Percentiles rank a stretch among this genome's conserved stretches.
These are phyloP conservation scores for Lentinus brumalis DNA, from an alignment of 768 basidiomycete genomes.

Conservation along the genomic window DNA sequence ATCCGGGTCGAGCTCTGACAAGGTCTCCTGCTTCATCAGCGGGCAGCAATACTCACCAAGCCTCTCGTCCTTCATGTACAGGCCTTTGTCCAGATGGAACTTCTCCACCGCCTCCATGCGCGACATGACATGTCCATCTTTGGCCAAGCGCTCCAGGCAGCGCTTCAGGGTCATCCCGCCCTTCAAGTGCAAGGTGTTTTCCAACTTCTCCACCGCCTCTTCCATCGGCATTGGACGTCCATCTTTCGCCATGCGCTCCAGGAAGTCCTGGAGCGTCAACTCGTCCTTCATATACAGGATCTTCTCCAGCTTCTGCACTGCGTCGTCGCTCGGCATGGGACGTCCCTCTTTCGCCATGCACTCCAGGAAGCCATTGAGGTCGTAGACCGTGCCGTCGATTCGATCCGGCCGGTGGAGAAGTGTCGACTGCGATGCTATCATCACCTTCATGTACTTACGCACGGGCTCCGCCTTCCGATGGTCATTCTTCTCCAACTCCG, in stretches of 20 bases:
- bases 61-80: background rate
- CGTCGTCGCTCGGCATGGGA: conserved; percentile 18
- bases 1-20: background rate
- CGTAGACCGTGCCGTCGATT: conserved; percentile 4
- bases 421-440: too few relatives aligned
- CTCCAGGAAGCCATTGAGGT: conserved; percentile 24
- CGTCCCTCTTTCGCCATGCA: conserved; percentile 30
- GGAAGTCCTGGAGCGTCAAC: conserved; percentile 20
- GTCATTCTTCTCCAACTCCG: too few relatives aligned
- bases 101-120: too few relatives aligned
- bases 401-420: background rate
- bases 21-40: too few relatives aligned
- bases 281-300: background rate
- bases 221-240: conserved; percentile 25
- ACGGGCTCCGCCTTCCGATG: too few relatives aligned
- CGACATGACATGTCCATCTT: too few relatives aligned
- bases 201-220: conserved; percentile 20
- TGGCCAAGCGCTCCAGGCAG: too few relatives aligned
- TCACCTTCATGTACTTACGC: too few relatives aligned
- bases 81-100: too few relatives aligned
- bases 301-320: conserved; percentile 19
- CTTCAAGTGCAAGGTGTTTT: too few relatives aligned
- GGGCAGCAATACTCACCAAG: too few relatives aligned
- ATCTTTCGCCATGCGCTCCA: conserved; percentile 27
- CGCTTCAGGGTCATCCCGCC: too few relatives aligned